phyloP scores from a whole-genome alignment of 306 rosid species.

The Luffa acutangula region DNA sequence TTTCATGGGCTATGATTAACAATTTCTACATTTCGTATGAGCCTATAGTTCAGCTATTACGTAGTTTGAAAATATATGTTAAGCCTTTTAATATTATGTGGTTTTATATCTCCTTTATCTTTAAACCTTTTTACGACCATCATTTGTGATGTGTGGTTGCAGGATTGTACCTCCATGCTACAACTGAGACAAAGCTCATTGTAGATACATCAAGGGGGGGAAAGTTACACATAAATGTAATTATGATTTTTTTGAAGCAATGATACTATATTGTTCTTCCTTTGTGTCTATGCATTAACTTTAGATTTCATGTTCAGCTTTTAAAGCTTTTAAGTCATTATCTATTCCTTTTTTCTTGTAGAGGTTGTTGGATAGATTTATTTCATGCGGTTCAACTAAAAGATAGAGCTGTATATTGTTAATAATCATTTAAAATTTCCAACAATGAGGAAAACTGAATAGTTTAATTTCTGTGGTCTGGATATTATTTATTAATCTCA shows the following conservation, averaged over 20 bases:
- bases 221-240: constrained; percentile 62
- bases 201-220: constrained; percentile 92
- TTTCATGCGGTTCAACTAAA: background rate
- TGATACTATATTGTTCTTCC: background rate
- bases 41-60: background rate
- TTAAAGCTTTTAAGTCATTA: background rate
- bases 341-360: background rate
- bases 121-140: background rate
- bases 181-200: constrained; percentile 64
- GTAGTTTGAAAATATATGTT: background rate
- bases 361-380: background rate
- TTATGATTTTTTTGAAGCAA: background rate
- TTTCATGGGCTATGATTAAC: background rate
- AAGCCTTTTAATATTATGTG: background rate
- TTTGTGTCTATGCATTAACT: background rate
- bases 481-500: background rate
- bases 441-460: background rate
- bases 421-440: background rate
- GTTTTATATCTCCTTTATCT: constrained; percentile 5
- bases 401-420: background rate
- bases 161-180: constrained; percentile 62
- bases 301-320: background rate
- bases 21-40: background rate
- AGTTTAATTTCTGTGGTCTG: background rate
- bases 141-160: constrained; percentile 21